These are phyloP conservation scores for Balakata baccata DNA, from an alignment of 345 rosid genomes.

Conservation along the genomic window DNA sequence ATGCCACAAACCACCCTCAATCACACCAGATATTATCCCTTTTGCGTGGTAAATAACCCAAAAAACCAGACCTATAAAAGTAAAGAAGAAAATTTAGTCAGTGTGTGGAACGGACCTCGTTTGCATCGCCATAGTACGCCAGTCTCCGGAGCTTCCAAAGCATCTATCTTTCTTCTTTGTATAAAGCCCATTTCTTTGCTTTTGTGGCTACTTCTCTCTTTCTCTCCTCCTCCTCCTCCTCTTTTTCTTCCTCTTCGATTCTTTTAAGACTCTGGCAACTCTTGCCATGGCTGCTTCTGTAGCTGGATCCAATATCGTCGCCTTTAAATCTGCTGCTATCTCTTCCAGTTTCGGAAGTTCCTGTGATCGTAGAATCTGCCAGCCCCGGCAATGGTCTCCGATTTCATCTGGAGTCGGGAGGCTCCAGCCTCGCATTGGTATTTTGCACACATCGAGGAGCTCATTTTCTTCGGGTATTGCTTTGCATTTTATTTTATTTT, in stretches of 20 bases:
- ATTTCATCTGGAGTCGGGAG: conserved; percentile 26
- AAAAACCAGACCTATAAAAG: neutral
- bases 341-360: conserved; percentile 22
- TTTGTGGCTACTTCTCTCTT: conserved; percentile 39
- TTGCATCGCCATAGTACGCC: conserved; percentile 27
- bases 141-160: conserved; percentile 40
- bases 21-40: neutral
- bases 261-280: conserved; percentile 29
- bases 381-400: conserved; percentile 49
- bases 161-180: conserved; percentile 15
- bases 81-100: neutral
- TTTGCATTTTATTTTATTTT: neutral
- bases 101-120: conserved; percentile 21
- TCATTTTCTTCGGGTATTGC: conserved; percentile 53
- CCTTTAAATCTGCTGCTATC: conserved; percentile 44
- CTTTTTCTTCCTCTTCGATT: conserved; percentile 18
- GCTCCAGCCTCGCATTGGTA: conserved; percentile 35
- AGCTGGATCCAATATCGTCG: conserved; percentile 50
- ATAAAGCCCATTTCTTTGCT: neutral
- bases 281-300: conserved; percentile 49
- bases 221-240: conserved; percentile 19
- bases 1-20: neutral
- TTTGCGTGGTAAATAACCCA: conserved; percentile 22
- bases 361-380: conserved; percentile 36
- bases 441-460: conserved; percentile 42